Conservation (phyloP, 805 yeast species). For the Candida insectalens region DNA sequence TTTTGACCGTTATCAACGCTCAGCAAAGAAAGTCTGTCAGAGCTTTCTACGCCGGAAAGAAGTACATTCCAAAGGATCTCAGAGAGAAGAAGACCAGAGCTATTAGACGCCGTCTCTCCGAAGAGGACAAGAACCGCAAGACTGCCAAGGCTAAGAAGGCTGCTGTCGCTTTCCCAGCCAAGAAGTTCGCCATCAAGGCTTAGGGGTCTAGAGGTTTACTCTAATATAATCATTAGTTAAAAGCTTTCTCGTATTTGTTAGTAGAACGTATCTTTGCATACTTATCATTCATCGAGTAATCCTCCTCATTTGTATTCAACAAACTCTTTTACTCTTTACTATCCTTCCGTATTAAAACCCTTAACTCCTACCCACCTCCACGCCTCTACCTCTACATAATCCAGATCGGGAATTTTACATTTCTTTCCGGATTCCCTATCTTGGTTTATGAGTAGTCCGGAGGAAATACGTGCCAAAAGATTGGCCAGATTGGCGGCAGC, state of each 20-base stretch:
- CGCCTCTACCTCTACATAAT: too few relatives aligned
- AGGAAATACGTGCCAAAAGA: slow-evolving; percentile 32
- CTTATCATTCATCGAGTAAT: neutral
- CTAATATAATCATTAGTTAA: slow-evolving; percentile 3
- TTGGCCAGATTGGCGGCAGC: slow-evolving; percentile 37
- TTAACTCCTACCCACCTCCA: too few relatives aligned
- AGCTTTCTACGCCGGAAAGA: slow-evolving; percentile 91
- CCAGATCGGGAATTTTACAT: too few relatives aligned
- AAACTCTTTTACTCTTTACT: too few relatives aligned
- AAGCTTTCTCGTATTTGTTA: slow-evolving; percentile 10
- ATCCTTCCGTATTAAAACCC: too few relatives aligned
- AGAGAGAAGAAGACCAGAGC: slow-evolving; percentile 99
- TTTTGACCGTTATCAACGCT: slow-evolving; percentile 92
- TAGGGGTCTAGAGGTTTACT: slow-evolving; percentile 29
- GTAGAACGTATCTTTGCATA: neutral
- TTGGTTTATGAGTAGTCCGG: slow-evolving; percentile 9
- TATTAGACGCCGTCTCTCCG: slow-evolving; percentile 92
- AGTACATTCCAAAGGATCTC: slow-evolving; percentile 95
- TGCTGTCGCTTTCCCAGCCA: slow-evolving; percentile 94
- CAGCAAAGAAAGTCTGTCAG: slow-evolving; percentile 93
- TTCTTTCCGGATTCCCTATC: too few relatives aligned
- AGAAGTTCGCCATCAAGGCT: slow-evolving; percentile 98
- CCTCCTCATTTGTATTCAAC: too few relatives aligned
- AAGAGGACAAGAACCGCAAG: slow-evolving; percentile 68
- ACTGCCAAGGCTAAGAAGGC: slow-evolving; percentile 90